Conservation (phyloP, 106 monocot genomes). For the Acorus calamus region DNA sequence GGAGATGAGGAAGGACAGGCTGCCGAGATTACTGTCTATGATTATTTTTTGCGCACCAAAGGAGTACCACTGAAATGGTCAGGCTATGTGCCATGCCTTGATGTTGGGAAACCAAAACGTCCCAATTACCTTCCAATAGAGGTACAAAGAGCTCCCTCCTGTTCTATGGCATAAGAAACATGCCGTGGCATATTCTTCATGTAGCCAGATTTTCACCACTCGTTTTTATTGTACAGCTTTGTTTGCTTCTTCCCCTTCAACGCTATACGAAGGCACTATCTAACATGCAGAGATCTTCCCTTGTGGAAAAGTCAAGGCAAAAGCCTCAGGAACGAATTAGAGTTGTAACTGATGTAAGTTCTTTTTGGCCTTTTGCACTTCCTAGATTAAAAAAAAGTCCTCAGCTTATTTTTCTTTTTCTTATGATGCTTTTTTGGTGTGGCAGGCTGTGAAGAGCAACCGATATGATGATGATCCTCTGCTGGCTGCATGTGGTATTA, state of each 20-base stretch:
- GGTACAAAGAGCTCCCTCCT: conserved; percentile 17
- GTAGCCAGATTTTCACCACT: too few relatives aligned
- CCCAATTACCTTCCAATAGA: conserved; percentile 67
- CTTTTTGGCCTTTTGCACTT: neutral
- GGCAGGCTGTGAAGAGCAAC: conserved; percentile 45
- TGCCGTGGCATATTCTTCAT: too few relatives aligned
- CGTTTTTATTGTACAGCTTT: conserved; percentile 31
- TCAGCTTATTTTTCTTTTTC: too few relatives aligned
- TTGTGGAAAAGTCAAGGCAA: conserved; percentile 67
- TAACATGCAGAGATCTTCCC: conserved; percentile 40
- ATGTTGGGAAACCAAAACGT: conserved; percentile 68
- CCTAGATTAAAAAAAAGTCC: too few relatives aligned
- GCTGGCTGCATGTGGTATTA: conserved; percentile 56
- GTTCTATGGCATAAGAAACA: neutral
- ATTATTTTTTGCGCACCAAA: conserved; percentile 37
- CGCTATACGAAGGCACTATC: conserved; percentile 68
- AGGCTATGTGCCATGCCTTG: conserved; percentile 51
- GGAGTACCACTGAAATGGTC: conserved; percentile 54
- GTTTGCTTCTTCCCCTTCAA: conserved; percentile 56
- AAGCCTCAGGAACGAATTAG: conserved; percentile 57
- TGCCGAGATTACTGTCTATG: conserved; percentile 43
- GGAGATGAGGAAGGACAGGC: conserved; percentile 14
- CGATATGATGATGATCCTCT: conserved; percentile 53
- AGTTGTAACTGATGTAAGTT: conserved; percentile 46
- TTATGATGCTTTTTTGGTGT: neutral